Percentiles rank a stretch among this genome's conserved stretches.
Evolutionary conservation across 1,284 basidiomycete genomes (phyloP).

Genomic region (Moesziomyces aphidis): DNA sequence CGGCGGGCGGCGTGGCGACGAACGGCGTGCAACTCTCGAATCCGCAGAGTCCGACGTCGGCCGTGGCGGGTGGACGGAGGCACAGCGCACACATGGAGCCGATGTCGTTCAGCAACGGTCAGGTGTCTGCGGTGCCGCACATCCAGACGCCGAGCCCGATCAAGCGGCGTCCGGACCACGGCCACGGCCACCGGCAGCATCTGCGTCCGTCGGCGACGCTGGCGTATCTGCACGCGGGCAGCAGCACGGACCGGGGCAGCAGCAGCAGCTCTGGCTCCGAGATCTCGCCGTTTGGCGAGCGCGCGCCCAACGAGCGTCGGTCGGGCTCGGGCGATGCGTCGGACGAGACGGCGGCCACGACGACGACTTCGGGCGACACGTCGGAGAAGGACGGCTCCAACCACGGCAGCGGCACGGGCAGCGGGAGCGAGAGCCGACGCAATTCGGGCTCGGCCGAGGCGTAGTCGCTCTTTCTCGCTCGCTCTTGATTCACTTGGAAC

Average conservation of each 20-base stretch:
- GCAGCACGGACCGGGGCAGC: constrained; percentile 42
- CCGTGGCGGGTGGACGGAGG: constrained; percentile 4
- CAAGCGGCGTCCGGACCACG: constrained; percentile 48
- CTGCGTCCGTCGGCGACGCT: constrained; percentile 36
- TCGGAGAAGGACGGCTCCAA: constrained; percentile 49
- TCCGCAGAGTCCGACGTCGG: constrained; percentile 27
- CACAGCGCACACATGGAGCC: constrained; percentile 20
- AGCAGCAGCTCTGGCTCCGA: constrained; percentile 40
- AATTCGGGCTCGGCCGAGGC: constrained; percentile 38
- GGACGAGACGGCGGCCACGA: constrained; percentile 46
- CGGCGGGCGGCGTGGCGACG: constrained; percentile 3
- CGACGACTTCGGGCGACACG: constrained; percentile 43
- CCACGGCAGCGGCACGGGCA: constrained; percentile 28
- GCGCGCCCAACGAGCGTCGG: constrained; percentile 25
- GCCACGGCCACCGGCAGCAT: constrained; percentile 51
- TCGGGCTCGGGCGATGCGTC: constrained; percentile 45
- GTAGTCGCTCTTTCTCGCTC: neutral
- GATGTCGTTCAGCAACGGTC: constrained; percentile 5
- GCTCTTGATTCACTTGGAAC: too few species aligned
- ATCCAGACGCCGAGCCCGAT: constrained; percentile 40
- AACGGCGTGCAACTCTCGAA: constrained; percentile 23
- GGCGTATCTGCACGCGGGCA: constrained; percentile 33
- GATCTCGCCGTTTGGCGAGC: constrained; percentile 34
- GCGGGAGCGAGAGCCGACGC: constrained; percentile 38
- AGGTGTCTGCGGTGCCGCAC: constrained; percentile 13